phyloP scores from a whole-genome alignment of 1,284 basidiomycete genomes.

The Ustilago xerochloae region DNA sequence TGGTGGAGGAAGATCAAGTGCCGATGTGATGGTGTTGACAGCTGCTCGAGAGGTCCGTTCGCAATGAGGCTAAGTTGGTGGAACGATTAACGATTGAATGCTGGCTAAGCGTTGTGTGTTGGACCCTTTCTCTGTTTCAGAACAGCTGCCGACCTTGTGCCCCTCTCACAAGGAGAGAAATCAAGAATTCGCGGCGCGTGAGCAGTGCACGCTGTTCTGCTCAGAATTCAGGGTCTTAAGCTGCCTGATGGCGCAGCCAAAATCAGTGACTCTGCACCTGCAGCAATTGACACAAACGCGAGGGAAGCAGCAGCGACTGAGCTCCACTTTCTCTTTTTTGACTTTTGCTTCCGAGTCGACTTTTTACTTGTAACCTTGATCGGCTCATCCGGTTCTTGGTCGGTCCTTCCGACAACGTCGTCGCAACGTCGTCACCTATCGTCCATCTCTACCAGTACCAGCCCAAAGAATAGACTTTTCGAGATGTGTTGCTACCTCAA shows the following conservation, averaged over 20 bases:
- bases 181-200: neutral
- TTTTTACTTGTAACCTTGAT: neutral
- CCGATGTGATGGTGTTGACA: neutral
- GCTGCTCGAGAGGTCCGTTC: constrained; percentile 2
- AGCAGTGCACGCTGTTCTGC: neutral
- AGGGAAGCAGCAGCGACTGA: neutral
- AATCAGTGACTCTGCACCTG: constrained; percentile 1
- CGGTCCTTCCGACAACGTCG: neutral
- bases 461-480: neutral
- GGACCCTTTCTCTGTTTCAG: constrained; percentile 11
- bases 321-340: constrained; percentile 8
- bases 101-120: neutral
- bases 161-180: neutral
- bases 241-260: constrained; percentile 3
- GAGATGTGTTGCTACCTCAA: neutral
- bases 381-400: neutral
- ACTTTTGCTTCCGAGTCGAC: neutral
- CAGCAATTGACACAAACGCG: neutral
- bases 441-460: neutral
- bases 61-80: neutral
- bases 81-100: neutral
- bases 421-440: neutral
- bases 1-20: neutral
- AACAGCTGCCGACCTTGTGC: neutral
- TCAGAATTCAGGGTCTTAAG: constrained; percentile 19